Evolutionary conservation across 805 yeast species (phyloP).

Genomic region (Monosporozyma servazzii): DNA sequence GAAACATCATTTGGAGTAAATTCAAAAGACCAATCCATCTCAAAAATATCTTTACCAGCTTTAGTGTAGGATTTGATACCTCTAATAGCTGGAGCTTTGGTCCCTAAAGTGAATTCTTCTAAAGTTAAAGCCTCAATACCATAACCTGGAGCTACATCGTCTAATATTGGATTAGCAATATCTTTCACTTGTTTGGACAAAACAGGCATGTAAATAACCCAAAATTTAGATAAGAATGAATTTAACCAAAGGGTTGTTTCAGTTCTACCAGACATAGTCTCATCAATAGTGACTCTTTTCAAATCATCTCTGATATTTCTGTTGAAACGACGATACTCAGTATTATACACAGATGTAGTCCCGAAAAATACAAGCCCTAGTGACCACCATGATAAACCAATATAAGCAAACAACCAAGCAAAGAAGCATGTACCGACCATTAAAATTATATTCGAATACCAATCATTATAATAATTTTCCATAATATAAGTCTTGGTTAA

Average conservation of each 20-base stretch:
- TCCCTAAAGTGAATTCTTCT: conserved; percentile 72
- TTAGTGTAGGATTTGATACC: conserved; percentile 66
- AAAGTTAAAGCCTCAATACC: conserved; percentile 68
- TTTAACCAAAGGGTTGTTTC: conserved; percentile 82
- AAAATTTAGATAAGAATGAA: conserved; percentile 65
- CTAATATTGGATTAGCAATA: conserved; percentile 57
- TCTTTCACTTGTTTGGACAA: conserved; percentile 64
- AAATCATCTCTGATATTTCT: conserved; percentile 70
- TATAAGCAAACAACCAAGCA: conserved; percentile 56
- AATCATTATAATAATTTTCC: conserved; percentile 64
- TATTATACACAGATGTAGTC: conserved; percentile 57
- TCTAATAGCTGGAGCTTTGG: conserved; percentile 69
- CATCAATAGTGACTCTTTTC: conserved; percentile 53
- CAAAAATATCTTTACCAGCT: conserved; percentile 55
- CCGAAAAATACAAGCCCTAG: conserved; percentile 49
- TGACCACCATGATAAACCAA: conserved; percentile 58
- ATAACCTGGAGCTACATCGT: conserved; percentile 71
- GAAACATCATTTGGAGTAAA: conserved; percentile 77
- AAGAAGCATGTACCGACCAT: conserved; percentile 64
- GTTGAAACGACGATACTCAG: conserved; percentile 68
- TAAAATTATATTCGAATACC: conserved; percentile 59
- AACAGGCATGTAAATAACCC: conserved; percentile 87
- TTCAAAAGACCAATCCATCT: conserved; percentile 78
- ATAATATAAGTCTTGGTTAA: conserved; percentile 47
- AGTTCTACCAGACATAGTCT: conserved; percentile 48